A percentile compares a stretch with the other conserved stretches of the same genome.
Evolutionary conservation across 805 yeast genomes (phyloP).

Genomic region (Metschnikowia sp.): DNA sequence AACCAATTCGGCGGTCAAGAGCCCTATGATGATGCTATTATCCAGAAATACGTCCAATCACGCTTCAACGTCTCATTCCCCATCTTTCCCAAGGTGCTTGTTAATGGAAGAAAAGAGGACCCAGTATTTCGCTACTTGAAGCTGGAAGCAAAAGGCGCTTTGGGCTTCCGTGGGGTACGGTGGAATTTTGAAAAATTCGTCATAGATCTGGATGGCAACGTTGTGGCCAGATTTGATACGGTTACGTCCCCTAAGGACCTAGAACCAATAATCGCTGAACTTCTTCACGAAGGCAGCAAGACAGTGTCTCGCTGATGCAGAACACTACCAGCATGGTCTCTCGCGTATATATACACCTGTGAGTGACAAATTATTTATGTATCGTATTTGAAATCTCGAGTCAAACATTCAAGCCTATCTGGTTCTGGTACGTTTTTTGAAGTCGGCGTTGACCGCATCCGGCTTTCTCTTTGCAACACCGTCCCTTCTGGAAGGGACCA

Average conservation of each 20-base stretch:
- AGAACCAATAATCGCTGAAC: slow-evolving; percentile 28
- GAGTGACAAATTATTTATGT: not conserved
- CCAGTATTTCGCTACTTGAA: slow-evolving; percentile 32
- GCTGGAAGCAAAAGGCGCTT: slow-evolving; percentile 20
- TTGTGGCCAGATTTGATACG: slow-evolving; percentile 61
- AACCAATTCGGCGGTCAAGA: slow-evolving; percentile 85
- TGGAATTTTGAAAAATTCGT: slow-evolving; percentile 83
- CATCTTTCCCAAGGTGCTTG: slow-evolving; percentile 33
- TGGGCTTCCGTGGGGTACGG: slow-evolving; percentile 48
- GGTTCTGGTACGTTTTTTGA: too few species aligned
- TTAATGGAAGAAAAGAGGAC: slow-evolving; percentile 33
- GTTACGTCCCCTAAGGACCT: slow-evolving; percentile 63
- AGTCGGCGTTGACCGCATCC: not conserved
- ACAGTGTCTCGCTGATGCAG: not conserved
- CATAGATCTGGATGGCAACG: slow-evolving; percentile 54
- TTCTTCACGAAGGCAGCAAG: slow-evolving; percentile 8
- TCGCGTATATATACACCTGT: too few species aligned
- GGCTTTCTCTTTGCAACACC: not conserved
- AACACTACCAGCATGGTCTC: not conserved
- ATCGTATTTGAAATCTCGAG: not conserved
- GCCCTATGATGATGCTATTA: slow-evolving; percentile 51
- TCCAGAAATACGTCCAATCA: slow-evolving; percentile 20
- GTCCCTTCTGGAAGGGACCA: not conserved
- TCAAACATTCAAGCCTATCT: too few species aligned
- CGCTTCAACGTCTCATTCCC: slow-evolving; percentile 36